A percentile compares a stretch with the other conserved stretches of the same genome.
phyloP scores from a whole-genome alignment of 1,139 yeast genomes.

The Yamadazyma jaroonii region DNA sequence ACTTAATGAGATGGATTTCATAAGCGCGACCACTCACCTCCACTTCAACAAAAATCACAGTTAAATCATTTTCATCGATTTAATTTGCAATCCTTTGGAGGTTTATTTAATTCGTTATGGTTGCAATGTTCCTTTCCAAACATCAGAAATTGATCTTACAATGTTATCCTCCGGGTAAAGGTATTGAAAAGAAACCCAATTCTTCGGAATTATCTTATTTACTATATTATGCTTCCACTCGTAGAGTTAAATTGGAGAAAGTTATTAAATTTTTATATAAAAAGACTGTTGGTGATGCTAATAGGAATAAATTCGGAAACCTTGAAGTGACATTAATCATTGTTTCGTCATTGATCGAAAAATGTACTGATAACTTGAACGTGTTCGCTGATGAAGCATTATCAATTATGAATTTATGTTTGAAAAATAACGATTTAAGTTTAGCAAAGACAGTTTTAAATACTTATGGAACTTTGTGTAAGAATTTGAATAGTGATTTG shows the following conservation, averaged over 20 bases:
- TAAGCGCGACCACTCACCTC: background rate
- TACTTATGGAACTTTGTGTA: conserved; percentile 61
- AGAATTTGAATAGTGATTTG: conserved; percentile 61
- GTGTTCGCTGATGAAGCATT: conserved; percentile 70
- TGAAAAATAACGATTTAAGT: conserved; percentile 52
- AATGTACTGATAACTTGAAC: conserved; percentile 80
- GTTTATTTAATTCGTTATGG: conserved; percentile 5
- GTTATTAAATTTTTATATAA: conserved; percentile 69
- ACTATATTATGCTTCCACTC: conserved; percentile 86
- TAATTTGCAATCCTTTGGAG: no score
- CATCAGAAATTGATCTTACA: conserved; percentile 87
- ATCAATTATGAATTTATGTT: conserved; percentile 43
- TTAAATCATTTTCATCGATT: background rate
- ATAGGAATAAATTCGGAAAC: conserved; percentile 68
- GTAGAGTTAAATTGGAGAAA: conserved; percentile 84
- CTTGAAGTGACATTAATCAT: conserved; percentile 79
- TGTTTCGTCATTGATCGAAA: conserved; percentile 62
- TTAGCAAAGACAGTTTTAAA: conserved; percentile 50
- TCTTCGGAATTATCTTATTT: conserved; percentile 87
- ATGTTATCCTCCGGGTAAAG: conserved; percentile 91
- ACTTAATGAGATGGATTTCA: conserved; percentile 1
- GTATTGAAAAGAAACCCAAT: conserved; percentile 83
- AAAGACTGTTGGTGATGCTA: conserved; percentile 62
- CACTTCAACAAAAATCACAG: conserved; percentile 1
- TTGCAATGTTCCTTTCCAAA: conserved; percentile 58